These are phyloP conservation scores for Russula dissimulans DNA, from an alignment of 768 basidiomycete genomes.

Conservation along the genomic window DNA sequence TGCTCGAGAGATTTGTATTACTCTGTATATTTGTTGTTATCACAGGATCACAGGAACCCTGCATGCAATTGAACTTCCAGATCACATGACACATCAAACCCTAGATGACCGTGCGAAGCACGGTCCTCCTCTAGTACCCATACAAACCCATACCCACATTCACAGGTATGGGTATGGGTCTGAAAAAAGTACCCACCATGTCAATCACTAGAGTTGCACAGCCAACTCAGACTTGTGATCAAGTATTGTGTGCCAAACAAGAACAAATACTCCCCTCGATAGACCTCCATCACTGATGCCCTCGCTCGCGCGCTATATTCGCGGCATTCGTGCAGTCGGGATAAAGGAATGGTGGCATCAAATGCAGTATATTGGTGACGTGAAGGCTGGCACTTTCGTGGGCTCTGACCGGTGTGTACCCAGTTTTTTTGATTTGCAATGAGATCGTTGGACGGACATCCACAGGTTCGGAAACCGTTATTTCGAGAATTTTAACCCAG, in stretches of 20 bases:
- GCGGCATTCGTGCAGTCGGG: slow-evolving; percentile 67
- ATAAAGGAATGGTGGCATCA: slow-evolving; percentile 84
- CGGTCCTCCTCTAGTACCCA: no score
- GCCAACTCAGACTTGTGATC: no score
- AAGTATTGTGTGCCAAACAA: slow-evolving; percentile 1
- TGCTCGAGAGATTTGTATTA: no score
- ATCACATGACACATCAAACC: no score
- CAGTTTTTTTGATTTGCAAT: background rate
- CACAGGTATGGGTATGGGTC: no score
- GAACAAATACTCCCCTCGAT: slow-evolving; percentile 10
- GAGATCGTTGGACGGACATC: slow-evolving; percentile 5
- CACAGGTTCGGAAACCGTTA: slow-evolving; percentile 87
- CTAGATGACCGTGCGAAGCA: no score
- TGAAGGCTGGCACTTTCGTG: slow-evolving; percentile 70
- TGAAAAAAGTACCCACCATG: no score
- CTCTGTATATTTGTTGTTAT: no score
- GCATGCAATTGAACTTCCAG: no score
- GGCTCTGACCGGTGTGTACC: slow-evolving; percentile 71
- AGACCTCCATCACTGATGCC: slow-evolving; percentile 39
- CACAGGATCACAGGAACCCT: no score
- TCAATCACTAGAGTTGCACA: no score
- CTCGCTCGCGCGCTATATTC: slow-evolving; percentile 66
- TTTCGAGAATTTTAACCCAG: slow-evolving; percentile 82
- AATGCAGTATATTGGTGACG: slow-evolving; percentile 90
- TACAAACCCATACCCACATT: no score